Base-by-base conservation (phyloP, 176 grass and related monocot genomes). In the Carex pumila region DNA sequence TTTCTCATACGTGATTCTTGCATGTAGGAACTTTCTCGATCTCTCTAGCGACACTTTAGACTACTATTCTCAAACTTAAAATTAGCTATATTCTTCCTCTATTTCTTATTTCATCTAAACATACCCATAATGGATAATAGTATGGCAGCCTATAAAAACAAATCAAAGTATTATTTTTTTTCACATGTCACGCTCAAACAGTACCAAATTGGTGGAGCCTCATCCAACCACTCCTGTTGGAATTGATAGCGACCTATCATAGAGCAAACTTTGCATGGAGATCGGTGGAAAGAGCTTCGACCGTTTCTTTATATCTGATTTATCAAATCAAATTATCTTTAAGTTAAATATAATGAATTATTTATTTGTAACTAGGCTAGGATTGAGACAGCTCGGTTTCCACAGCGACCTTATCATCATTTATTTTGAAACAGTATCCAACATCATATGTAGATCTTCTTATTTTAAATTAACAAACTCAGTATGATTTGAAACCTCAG, bases 401-500 rank as follows among this genome's bases (percentile, higher is more conserved):
- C 43, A 45, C 43, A 45, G 6, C 43, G 43, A 45, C 43, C 49
- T 13, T 25, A 77, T 77, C 19, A 78, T 34, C 12, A 8, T 57
- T 19, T 25, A 71, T 71, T 39, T 43, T 45, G 19, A 21, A 76
- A 76, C 45, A 31, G 25, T 77, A 55, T 77, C 49, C 50, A 56
- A 77, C 73, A 53, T 32, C 73, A 31, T 25, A 9, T 34, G 13
- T 57, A 31, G 73, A 34, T 29, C 53, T 78, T 13, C 22, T 0
- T 57, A 62, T 32, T 78, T 78, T 32, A 55, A 34, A 76, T 32
- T 78, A 34, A 17, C 29, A 18, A 59, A 57, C 52, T 78, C 25
- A 14, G 22, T 56, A 78, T 73, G 73, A 57, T 78, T 78, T 32
- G 73, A 56, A 78, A 36, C 52, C 73, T 78, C 52, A 78, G 29